Conservation (phyloP, 2,329 filamentous ascomycete genomes). For the Beauveria caledonica region DNA sequence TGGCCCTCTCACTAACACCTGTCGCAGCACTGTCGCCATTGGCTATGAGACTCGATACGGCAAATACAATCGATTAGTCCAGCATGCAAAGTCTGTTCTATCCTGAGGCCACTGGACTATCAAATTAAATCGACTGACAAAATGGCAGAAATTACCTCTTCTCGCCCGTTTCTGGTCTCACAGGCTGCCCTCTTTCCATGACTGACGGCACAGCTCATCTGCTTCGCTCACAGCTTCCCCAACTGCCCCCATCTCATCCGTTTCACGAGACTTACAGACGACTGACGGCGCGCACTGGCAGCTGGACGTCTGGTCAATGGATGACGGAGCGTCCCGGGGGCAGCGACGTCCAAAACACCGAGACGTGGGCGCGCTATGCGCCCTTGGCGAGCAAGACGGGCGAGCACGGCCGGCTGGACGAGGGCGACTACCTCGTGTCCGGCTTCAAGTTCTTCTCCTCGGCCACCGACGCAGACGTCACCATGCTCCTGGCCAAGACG, state of each 20-base stretch:
- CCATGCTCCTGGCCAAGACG: slow-evolving; percentile 13
- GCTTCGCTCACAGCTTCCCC: slow-evolving; percentile 1
- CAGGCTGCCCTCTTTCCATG: slow-evolving; percentile 12
- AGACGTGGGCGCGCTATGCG: slow-evolving; percentile 11
- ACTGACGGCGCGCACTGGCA: slow-evolving; percentile 3
- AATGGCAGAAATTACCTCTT: slow-evolving; percentile 11
- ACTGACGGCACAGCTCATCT: slow-evolving; percentile 12
- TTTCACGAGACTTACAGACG: slow-evolving; percentile 10
- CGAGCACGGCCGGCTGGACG: slow-evolving; percentile 4
- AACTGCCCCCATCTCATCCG: slow-evolving; percentile 8
- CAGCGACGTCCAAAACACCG: slow-evolving; percentile 14
- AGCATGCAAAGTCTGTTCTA: slow-evolving; percentile 8
- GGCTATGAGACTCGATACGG: slow-evolving; percentile 8
- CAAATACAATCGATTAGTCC: slow-evolving; percentile 10
- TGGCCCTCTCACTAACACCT: background rate
- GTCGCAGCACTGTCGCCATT: slow-evolving; percentile 7
- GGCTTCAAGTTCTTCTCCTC: slow-evolving; percentile 15
- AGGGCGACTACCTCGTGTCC: slow-evolving; percentile 14
- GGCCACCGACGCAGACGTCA: slow-evolving; percentile 13
- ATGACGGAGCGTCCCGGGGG: slow-evolving; percentile 14
- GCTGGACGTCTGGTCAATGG: slow-evolving; percentile 14
- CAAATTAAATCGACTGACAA: too few species aligned
- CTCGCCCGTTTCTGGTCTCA: slow-evolving; percentile 9
- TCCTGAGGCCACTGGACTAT: background rate
- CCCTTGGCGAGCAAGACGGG: background rate